A percentile compares a stretch with the other conserved stretches of the same genome.
Evolutionary conservation across 2,329 filamentous ascomycete species (phyloP).

Genomic region (Sporothrix schenckii): DNA sequence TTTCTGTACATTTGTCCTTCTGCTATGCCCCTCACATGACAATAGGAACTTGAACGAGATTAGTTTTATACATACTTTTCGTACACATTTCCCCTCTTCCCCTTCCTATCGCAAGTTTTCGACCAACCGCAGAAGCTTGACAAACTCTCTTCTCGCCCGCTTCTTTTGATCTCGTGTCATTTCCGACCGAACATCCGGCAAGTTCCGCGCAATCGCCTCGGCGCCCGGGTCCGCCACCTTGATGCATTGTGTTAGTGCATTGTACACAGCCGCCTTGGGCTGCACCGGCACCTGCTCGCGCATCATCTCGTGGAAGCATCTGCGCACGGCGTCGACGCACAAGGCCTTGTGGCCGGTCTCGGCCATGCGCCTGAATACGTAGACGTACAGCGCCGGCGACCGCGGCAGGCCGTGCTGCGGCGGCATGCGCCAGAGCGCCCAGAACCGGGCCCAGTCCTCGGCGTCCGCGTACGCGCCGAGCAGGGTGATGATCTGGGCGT

Average conservation of each 20-base stretch:
- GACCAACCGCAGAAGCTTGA: constrained; percentile 21
- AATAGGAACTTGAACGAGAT: not conserved
- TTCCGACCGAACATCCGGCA: constrained; percentile 1
- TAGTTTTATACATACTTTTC: not conserved
- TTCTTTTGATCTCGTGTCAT: not conserved
- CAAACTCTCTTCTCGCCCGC: constrained; percentile 32
- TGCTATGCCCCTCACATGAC: not conserved
- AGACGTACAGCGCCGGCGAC: constrained; percentile 57
- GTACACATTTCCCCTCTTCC: too few species aligned
- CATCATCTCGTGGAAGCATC: constrained; percentile 62
- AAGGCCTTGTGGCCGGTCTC: constrained; percentile 47
- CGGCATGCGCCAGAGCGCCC: constrained; percentile 62
- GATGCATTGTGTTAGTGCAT: constrained; percentile 58
- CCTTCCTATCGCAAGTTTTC: not conserved
- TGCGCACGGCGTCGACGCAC: constrained; percentile 55
- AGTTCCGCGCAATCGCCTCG: constrained; percentile 40
- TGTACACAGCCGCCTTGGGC: constrained; percentile 50
- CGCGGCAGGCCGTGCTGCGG: constrained; percentile 55
- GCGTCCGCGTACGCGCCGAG: constrained; percentile 53
- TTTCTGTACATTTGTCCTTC: not conserved
- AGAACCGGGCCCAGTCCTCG: constrained; percentile 60
- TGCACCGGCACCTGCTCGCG: constrained; percentile 56
- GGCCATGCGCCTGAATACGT: constrained; percentile 56
- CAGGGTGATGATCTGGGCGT: constrained; percentile 47
- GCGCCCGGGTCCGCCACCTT: constrained; percentile 57